Evolutionary conservation across 2,329 filamentous ascomycete genomes (phyloP), one percentile per base, ranked within the genome.

Genomic region (Stachybotrys chartarum): DNA sequence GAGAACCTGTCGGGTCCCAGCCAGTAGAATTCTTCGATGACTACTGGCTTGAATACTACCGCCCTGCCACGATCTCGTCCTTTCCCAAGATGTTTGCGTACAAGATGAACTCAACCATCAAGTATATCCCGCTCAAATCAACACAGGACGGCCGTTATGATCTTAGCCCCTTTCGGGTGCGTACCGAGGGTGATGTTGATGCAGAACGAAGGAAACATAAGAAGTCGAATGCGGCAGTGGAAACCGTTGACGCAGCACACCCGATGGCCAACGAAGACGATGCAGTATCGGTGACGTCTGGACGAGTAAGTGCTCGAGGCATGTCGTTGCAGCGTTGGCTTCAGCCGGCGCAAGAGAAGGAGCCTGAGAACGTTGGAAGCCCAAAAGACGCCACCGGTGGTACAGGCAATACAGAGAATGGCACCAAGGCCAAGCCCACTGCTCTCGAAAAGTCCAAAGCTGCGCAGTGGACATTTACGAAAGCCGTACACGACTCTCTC

Each of bases 1-100:
- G 72, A 4, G 68, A 70, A 42, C 69, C 75, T 24, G 61, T 67
- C 7, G 60, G 61, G 12, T 67, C 68, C 31, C 79, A 76, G 58
- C 75, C 76, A 7, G 72, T 88, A 3, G 74, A 78, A 4, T 84
- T 81, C 57, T 91, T 90, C 57, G 93, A 97, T 66, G 91, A 97
- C 70, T 99, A 96, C 71, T 99, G 94, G 94, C 78, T 94, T 7
- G 94, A 99, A 68, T 97, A 97, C 70, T 99, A 99, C 68, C 85
- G 92, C 14, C 94, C 94, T 0, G 80, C 90, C 7, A 90, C 89
- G 0, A 75, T 97, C 1, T 96, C 94, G 0, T 94, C 91, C 0
- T 91, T 97, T 61, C 82, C 86, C 14, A 99, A 97, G 68, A 88
- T 97, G 68, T 97, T 96, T 67, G 84, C 91, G 0, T 96, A 89